These are phyloP conservation scores for Dryas drummondii DNA, from an alignment of 306 rosid genomes.

Conservation along the genomic window DNA sequence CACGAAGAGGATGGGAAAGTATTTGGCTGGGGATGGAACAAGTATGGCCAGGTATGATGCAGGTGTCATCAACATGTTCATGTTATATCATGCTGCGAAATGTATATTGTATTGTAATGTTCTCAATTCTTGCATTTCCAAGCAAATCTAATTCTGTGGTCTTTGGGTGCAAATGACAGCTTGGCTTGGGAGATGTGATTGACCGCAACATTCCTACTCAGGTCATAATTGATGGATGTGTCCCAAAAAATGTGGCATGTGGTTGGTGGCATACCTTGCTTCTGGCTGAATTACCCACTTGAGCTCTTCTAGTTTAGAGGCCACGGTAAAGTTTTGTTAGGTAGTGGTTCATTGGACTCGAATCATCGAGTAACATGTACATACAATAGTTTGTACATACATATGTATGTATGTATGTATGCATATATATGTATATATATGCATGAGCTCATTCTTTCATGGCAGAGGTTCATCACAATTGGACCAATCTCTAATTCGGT, in stretches of 20 bases:
- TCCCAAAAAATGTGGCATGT: constrained; percentile 69
- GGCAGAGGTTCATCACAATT: constrained; percentile 38
- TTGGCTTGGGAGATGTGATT: constrained; percentile 90
- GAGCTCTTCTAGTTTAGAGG: constrained; percentile 31
- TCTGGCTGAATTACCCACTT: constrained; percentile 66
- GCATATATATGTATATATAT: constrained; percentile 27
- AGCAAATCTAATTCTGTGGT: not conserved
- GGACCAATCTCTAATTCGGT: constrained; percentile 25
- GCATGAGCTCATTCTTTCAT: constrained; percentile 51
- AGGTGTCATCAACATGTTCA: not conserved
- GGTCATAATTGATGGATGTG: constrained; percentile 60
- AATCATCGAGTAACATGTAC: constrained; percentile 42
- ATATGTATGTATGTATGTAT: constrained; percentile 25
- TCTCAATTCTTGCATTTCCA: not conserved
- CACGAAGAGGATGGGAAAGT: constrained; percentile 69
- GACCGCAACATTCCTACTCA: constrained; percentile 87
- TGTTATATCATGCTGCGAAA: constrained; percentile 8
- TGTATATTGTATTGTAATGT: not conserved
- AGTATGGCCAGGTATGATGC: constrained; percentile 84
- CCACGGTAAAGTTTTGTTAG: constrained; percentile 80
- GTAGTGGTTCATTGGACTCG: constrained; percentile 45
- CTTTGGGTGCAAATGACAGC: constrained; percentile 48
- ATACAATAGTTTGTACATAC: constrained; percentile 39
- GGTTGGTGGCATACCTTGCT: constrained; percentile 99
- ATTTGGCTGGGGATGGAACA: constrained; percentile 99